Evolutionary conservation across 345 rosid genomes (phyloP).

Genomic region (Acer saccharum): DNA sequence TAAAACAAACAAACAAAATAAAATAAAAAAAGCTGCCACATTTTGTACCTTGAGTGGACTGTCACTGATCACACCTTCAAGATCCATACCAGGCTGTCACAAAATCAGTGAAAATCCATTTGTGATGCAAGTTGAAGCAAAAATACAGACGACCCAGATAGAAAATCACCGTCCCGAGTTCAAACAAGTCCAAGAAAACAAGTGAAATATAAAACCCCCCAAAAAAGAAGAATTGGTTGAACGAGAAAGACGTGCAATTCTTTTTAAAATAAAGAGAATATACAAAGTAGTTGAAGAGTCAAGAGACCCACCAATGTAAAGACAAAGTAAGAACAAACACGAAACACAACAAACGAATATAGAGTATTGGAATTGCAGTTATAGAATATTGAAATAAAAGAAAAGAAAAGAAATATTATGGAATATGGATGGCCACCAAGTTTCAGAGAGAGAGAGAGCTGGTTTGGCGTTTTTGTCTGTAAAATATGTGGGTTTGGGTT

Average conservation of each 20-base stretch:
- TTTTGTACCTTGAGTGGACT: slow-evolving; percentile 61
- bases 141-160: slow-evolving; percentile 31
- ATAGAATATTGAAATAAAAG: slow-evolving; percentile 8
- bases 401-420: too few species aligned
- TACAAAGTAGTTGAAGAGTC: slow-evolving; percentile 18
- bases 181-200: slow-evolving; percentile 17
- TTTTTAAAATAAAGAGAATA: neutral
- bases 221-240: neutral
- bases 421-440: neutral
- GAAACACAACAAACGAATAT: slow-evolving; percentile 33
- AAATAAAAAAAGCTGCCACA: neutral
- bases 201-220: neutral
- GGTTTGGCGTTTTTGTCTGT: slow-evolving; percentile 5
- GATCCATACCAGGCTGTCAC: slow-evolving; percentile 57
- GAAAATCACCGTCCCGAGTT: slow-evolving; percentile 35
- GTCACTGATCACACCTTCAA: slow-evolving; percentile 44
- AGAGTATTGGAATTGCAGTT: slow-evolving; percentile 30
- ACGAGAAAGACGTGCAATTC: neutral
- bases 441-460: neutral
- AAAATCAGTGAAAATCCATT: slow-evolving; percentile 37
- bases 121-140: slow-evolving; percentile 19
- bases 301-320: slow-evolving; percentile 25
- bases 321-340: slow-evolving; percentile 36
- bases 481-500: slow-evolving; percentile 13
- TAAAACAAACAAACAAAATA: neutral